Evolutionary conservation across 495 filamentous ascomycete species (phyloP), one percentile per base, ranked within the genome.

Genomic region (Cercophora samala): DNA sequence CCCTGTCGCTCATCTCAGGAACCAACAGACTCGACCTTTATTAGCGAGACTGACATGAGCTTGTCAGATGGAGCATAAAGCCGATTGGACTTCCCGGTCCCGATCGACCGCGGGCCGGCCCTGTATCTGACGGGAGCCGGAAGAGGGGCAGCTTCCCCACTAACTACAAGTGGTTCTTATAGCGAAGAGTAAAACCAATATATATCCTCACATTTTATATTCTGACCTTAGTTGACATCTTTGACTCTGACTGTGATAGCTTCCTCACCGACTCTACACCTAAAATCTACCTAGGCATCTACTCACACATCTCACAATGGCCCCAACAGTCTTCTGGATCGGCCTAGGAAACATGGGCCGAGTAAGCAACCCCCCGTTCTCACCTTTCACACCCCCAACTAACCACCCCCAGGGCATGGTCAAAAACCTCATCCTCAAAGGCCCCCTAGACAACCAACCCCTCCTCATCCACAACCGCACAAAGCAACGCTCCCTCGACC

Each of bases 301-400:
- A 29, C n/a, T 32, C 29, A 32, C 29, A 32, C 29, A 58, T 22
- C 26, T 60, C 24, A 75, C 56, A 11, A 89, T 90, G 87, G 80
- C 87, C 59, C 84, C 86, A 68, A 87, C 85, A 74, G 60, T 93
- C 59, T 81, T 93, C 72, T 97, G 89, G 88, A 90, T 96, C 64
- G 93, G 93, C 62, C 82, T 97, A 63, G 93, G 93, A 9, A 97
- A 97, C 76, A 96, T 97, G 86, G 93, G 93, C 67, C 83, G 90
- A 66, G 92, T 93, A 82, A 81, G 87, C 58, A 51, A n/a, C 56
- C 63, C 24, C 18, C 18, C 21, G 19, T 9, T 25, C 46, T 69
- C 63, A 17, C 32, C 23, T 51, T n/a, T 58, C 58, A 21, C 9
- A 42, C 18, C 52, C 63, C 55, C 56, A 54, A 17, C 24, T 58